Evolutionary conservation across 441 rosid species (phyloP), one percentile per base, ranked within the genome.

Genomic region (Capsella rubella): DNA sequence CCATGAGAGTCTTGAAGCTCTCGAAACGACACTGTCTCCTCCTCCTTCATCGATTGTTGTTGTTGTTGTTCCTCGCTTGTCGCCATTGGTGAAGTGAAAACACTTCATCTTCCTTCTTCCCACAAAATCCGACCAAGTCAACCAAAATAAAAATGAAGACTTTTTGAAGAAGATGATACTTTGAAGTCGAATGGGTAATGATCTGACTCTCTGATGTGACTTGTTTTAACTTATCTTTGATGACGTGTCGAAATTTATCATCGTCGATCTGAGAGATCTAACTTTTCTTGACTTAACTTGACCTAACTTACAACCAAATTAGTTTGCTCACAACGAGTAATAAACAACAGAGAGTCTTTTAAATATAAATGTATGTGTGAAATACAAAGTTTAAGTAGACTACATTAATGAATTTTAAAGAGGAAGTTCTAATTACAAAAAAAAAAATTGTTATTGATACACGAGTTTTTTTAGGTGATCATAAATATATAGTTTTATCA

Each of bases 61-160:
- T 52, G 57, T 52, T 29, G 34, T 52, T 52, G 35, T 28, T 29
- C 15, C 67, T 70, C 76, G 52, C 42, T 83, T 76, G 69, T 84
- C 93, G 34, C 96, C 92, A 71, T 84, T 90, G 21, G 88, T 82
- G 84, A 94, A 94, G 82, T 94, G 97, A 78, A 94, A 94, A 77
- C 98, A 91, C 89, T 88, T 94, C 97, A 92, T 94, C 68, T 64
- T 46, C 60, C 68, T 64, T 46, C 67, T 1, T n/a, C 60, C 66
- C 18, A 32, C 66, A 54, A 73, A 21, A 35, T 54, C 74, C 46
- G 53, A 72, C 65, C 59, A 32, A 78, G 81, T 77, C 72, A 64
- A 77, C 74, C 2, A 54, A 27, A 53, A 25, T 18, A 51, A 14
- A 59, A 35, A 35, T 67, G 61, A 34, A 37, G 52, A 77, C 56